A percentile compares a stretch with the other conserved stretches of the same genome.
These are phyloP conservation scores for Annona squamosa DNA, from an alignment of 164 flowering plant genomes.

Conservation along the genomic window DNA sequence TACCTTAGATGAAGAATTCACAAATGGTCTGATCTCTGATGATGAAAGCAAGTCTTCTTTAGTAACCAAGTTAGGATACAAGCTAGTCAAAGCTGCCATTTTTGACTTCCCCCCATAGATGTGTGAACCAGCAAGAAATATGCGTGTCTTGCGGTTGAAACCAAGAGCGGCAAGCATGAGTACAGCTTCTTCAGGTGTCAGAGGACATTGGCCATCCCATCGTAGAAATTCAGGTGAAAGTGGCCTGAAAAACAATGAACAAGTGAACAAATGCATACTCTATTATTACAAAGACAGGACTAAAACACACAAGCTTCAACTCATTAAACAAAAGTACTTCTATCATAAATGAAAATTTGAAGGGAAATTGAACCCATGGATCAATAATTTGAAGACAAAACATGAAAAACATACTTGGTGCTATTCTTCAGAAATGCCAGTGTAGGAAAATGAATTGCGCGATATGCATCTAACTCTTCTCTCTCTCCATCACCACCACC, in stretches of 20 bases:
- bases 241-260: conserved; percentile 38
- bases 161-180: conserved; percentile 97
- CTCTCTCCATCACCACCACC: conserved; percentile 92
- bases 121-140: conserved; percentile 87
- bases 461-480: conserved; percentile 78
- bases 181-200: conserved; percentile 94
- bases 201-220: conserved; percentile 84
- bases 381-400: not conserved
- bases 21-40: conserved; percentile 74
- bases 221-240: conserved; percentile 74
- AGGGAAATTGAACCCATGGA: not conserved
- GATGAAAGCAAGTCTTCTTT: conserved; percentile 84
- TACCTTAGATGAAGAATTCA: conserved; percentile 92
- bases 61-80: conserved; percentile 89
- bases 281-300: not conserved
- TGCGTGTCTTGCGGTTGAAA: conserved; percentile 66
- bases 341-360: not conserved
- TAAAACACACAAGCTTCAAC: no score
- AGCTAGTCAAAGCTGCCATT: conserved; percentile 62
- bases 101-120: conserved; percentile 88
- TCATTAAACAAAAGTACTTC: not conserved
- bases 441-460: conserved; percentile 85
- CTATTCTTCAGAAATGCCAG: conserved; percentile 48
- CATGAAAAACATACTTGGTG: conserved; percentile 38
- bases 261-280: no score